Evolutionary conservation across 257 asterid species (phyloP).

Genomic region (Plantago major): DNA sequence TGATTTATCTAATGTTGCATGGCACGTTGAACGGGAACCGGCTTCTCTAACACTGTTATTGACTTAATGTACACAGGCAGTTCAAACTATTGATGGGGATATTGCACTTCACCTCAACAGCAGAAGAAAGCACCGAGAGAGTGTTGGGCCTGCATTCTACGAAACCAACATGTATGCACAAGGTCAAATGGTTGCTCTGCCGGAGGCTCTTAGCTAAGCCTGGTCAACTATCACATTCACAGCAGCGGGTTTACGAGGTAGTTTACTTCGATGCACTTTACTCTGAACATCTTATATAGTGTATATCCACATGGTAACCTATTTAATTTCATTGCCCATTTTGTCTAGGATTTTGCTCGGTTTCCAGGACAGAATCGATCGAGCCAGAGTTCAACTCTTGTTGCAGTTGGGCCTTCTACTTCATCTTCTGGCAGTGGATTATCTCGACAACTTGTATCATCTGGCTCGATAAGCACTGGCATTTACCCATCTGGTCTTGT

Average conservation of each 20-base stretch:
- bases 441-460: conserved; percentile 48
- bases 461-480: conserved; percentile 54
- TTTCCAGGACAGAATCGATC: conserved; percentile 91
- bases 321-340: conserved; percentile 9
- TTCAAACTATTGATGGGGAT: conserved; percentile 89
- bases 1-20: not conserved
- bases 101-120: conserved; percentile 68
- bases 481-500: conserved; percentile 51
- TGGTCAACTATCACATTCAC: conserved; percentile 82
- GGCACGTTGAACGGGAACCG: not conserved
- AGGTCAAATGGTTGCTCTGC: conserved; percentile 69
- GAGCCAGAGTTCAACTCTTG: conserved; percentile 62
- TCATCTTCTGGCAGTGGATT: conserved; percentile 48
- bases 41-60: not conserved
- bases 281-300: not conserved
- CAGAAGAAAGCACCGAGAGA: conserved; percentile 82
- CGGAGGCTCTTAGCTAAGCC: conserved; percentile 97
- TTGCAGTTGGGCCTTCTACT: conserved; percentile 62
- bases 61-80: conserved; percentile 47
- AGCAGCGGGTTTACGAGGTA: conserved; percentile 98
- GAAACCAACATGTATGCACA: conserved; percentile 66
- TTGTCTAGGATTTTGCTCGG: conserved; percentile 84
- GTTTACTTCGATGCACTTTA: conserved; percentile 17
- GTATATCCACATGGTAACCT: conserved; percentile 12
- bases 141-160: conserved; percentile 59